These are phyloP conservation scores for Blastobotrys attinorum DNA, from an alignment of 805 yeast genomes.

Conservation along the genomic window DNA sequence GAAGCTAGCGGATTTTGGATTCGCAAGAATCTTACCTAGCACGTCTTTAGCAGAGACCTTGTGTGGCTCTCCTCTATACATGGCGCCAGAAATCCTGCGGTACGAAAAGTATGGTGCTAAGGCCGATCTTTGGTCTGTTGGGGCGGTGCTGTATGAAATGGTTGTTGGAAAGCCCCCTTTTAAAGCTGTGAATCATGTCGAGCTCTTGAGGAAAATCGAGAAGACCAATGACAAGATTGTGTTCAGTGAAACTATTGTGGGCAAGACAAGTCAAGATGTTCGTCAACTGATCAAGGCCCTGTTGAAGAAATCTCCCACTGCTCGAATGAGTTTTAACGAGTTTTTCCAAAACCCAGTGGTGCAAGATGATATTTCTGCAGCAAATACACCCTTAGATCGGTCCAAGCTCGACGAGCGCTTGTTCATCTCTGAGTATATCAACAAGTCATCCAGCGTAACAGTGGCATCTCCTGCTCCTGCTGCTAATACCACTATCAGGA, in stretches of 20 bases:
- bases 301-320: constrained; percentile 76
- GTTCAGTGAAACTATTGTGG: constrained; percentile 52
- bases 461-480: too few relatives aligned
- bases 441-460: neutral
- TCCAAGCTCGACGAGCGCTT: constrained; percentile 66
- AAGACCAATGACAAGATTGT: constrained; percentile 66
- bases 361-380: constrained; percentile 35
- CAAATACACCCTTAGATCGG: constrained; percentile 48
- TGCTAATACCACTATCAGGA: too few relatives aligned
- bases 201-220: constrained; percentile 78
- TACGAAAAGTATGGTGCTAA: constrained; percentile 95
- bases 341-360: constrained; percentile 73
- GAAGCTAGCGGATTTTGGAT: constrained; percentile 95
- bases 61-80: constrained; percentile 95
- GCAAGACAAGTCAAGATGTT: constrained; percentile 55
- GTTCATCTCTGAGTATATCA: constrained; percentile 75
- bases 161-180: constrained; percentile 95
- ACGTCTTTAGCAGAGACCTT: constrained; percentile 94
- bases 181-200: constrained; percentile 87
- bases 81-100: constrained; percentile 96
- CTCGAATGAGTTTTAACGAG: constrained; percentile 81
- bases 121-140: constrained; percentile 97
- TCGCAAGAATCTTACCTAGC: constrained; percentile 88
- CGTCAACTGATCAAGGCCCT: constrained; percentile 65
- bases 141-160: constrained; percentile 95